Evolutionary conservation across 108 stramenopile species (phyloP).

Genomic region (Schizochytrium sp.): DNA sequence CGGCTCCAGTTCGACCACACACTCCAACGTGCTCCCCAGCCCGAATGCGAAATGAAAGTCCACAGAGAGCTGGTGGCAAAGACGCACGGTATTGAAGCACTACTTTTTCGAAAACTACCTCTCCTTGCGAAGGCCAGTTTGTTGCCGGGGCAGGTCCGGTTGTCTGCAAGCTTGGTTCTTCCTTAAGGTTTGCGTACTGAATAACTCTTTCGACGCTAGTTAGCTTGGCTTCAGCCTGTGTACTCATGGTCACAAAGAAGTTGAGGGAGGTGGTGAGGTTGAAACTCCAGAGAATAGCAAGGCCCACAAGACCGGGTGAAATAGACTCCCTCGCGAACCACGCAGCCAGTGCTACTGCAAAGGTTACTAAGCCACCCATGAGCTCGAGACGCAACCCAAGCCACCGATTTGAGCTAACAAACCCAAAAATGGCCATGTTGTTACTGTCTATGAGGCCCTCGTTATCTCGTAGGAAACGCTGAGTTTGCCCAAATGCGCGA

Average conservation of each 20-base stretch:
- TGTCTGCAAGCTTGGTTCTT: slow-evolving; percentile 43
- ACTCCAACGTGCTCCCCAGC: slow-evolving; percentile 89
- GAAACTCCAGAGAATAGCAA: slow-evolving; percentile 74
- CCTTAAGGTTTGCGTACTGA: slow-evolving; percentile 66
- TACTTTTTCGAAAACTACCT: slow-evolving; percentile 81
- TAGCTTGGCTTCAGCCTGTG: slow-evolving; percentile 64
- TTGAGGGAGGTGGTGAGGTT: slow-evolving; percentile 63
- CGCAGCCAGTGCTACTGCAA: slow-evolving; percentile 78
- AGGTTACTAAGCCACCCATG: slow-evolving; percentile 81
- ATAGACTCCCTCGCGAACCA: slow-evolving; percentile 77
- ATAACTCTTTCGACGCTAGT: slow-evolving; percentile 66
- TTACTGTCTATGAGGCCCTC: slow-evolving; percentile 7
- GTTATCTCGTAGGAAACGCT: slow-evolving; percentile 4
- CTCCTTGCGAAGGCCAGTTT: slow-evolving; percentile 85
- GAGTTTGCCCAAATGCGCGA: slow-evolving; percentile 69
- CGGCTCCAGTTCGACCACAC: slow-evolving; percentile 84
- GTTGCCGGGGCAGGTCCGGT: not conserved
- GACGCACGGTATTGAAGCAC: slow-evolving; percentile 83
- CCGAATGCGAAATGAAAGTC: slow-evolving; percentile 82
- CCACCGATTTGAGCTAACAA: slow-evolving; percentile 74
- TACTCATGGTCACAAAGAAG: slow-evolving; percentile 23
- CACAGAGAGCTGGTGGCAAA: slow-evolving; percentile 87
- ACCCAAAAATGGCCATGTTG: not conserved
- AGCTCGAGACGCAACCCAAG: slow-evolving; percentile 85
- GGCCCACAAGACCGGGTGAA: slow-evolving; percentile 81